Percentiles rank a stretch among this genome's conserved stretches.
phyloP scores from a whole-genome alignment of 169 alveolate species.

The Plasmodium relictum region DNA sequence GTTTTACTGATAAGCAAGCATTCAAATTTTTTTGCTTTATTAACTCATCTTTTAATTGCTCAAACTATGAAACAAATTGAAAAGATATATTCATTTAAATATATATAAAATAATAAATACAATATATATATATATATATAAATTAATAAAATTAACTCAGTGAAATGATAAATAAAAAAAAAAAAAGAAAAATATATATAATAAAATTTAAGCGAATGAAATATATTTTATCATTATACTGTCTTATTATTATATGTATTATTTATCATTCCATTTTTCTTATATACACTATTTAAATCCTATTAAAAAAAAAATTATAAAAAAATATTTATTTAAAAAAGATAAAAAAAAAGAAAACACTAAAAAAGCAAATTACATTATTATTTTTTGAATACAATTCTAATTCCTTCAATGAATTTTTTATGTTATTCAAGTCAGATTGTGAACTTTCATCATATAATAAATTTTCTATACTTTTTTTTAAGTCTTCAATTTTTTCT shows the following conservation, averaged over 20 bases:
- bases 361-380: background rate
- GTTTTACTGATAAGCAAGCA: conserved; percentile 34
- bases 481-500: conserved; percentile 56
- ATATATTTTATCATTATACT: background rate
- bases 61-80: conserved; percentile 14
- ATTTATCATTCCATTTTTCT: background rate
- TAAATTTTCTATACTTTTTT: conserved; percentile 30
- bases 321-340: background rate
- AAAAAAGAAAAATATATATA: background rate
- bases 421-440: conserved; percentile 29
- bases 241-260: conserved; percentile 2
- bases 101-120: background rate
- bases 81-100: background rate
- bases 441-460: conserved; percentile 27
- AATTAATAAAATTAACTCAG: too few species aligned
- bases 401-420: conserved; percentile 25
- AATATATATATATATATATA: background rate
- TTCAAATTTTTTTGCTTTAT: conserved; percentile 51
- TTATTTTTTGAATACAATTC: conserved; percentile 32
- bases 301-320: conserved; percentile 1
- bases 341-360: background rate
- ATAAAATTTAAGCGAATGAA: too few species aligned
- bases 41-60: conserved; percentile 27
- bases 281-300: background rate
- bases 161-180: too few species aligned